Evolutionary conservation across 305 asterid genomes (phyloP).

Genomic region (Fraxinus dipetala): DNA sequence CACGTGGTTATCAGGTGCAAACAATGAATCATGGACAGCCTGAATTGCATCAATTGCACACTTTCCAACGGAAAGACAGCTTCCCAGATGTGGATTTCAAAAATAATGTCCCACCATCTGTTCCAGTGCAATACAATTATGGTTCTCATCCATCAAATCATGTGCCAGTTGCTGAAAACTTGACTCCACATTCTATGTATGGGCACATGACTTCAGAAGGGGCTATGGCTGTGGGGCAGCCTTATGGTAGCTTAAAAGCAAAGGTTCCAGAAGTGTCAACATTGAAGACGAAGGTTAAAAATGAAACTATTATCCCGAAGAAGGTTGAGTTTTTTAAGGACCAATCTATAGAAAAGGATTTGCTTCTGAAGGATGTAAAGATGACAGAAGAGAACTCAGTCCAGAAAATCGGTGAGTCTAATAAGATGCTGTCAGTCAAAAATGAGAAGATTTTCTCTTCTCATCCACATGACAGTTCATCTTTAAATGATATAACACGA

Average conservation of each 20-base stretch:
- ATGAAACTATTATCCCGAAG: constrained; percentile 39
- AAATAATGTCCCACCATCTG: constrained; percentile 27
- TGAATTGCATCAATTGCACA: constrained; percentile 48
- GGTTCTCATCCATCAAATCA: constrained; percentile 44
- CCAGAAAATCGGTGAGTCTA: constrained; percentile 42
- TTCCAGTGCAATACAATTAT: constrained; percentile 34
- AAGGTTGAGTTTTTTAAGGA: constrained; percentile 42
- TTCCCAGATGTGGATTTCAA: constrained; percentile 35
- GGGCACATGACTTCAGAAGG: constrained; percentile 39
- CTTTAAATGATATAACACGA: constrained; percentile 26
- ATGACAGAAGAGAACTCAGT: constrained; percentile 49
- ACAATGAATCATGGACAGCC: constrained; percentile 42
- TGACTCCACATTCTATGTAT: constrained; percentile 35
- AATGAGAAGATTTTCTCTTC: constrained; percentile 42
- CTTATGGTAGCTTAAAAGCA: constrained; percentile 32
- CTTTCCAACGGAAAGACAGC: constrained; percentile 36
- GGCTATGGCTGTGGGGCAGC: constrained; percentile 38
- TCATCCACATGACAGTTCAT: constrained; percentile 29
- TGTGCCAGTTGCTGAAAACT: constrained; percentile 43
- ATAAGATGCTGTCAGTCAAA: constrained; percentile 38
- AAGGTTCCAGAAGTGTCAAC: constrained; percentile 37
- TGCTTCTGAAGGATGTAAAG: constrained; percentile 41
- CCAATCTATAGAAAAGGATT: constrained; percentile 45
- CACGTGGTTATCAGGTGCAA: constrained; percentile 40
- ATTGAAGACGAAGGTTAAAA: constrained; percentile 35